Evolutionary conservation across 2,329 filamentous ascomycete genomes (phyloP), one percentile per base, ranked within the genome.

Genomic region (Hymenotorrendiella dingleyae): DNA sequence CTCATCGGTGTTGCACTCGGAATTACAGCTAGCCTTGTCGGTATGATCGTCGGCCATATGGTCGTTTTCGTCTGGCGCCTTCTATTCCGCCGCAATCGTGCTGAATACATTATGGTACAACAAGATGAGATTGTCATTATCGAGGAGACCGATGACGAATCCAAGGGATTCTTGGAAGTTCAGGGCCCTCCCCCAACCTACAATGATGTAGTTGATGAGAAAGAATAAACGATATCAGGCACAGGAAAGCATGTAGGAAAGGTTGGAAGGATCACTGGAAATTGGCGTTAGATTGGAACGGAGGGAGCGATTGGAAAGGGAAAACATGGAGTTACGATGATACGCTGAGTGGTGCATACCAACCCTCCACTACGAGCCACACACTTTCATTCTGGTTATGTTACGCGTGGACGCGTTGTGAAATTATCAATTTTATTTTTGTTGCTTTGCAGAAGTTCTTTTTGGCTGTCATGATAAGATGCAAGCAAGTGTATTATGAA

Each of bases 1-100:
- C 65, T 84, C 40, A 72, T 86, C 50, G 84, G 84, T 45, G 72
- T 87, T 50, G 71, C 78, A 19, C 80, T 81, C 33, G 84, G 84
- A 57, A 73, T 86, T 42, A 71, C 72, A 22, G 78, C 82, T 49
- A 83, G 82, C 62, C 61, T 85, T 29, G 59, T 86, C 35, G 82
- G 80, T 42, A 82, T 87, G 73, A 65, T 80, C 44, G 62, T 83
- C 29, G 82, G 81, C 48, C 79, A 76, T 38, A 54, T 82, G 40
- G 67, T 80, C 41, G 72, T 82, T 39, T 77, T 75, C 45, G 37
- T 81, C 20, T 77, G 77, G 68, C 73, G 76, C 49, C 64, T 71
- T 47, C 59, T 81, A 47, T 66, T 67, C 55, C 73, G 76, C 40
- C 68, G 71, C 36, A 63, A 64, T 34, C 50, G 5, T 21, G 30